A percentile compares a stretch with the other conserved stretches of the same genome.
Evolutionary conservation across 1,139 yeast genomes (phyloP).

Genomic region (Dujonia santamariae): DNA sequence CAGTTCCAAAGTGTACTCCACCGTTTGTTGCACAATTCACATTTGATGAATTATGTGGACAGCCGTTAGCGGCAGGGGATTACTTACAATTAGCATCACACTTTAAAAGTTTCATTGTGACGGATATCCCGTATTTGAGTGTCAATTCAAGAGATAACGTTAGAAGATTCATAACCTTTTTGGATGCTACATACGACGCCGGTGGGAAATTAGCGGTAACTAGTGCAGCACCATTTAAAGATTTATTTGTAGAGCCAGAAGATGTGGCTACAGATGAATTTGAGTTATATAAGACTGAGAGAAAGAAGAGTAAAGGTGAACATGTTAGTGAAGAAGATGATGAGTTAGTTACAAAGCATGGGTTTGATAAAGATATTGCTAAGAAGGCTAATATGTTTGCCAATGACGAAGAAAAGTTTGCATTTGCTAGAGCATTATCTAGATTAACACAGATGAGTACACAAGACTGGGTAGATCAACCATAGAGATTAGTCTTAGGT

Average conservation of each 20-base stretch:
- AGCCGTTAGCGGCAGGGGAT: conserved; percentile 93
- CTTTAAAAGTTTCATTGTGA: conserved; percentile 74
- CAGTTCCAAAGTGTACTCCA: conserved; percentile 73
- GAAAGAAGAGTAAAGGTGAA: conserved; percentile 30
- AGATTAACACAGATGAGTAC: conserved; percentile 93
- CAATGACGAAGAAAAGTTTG: conserved; percentile 91
- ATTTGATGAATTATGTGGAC: conserved; percentile 80
- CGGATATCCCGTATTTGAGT: conserved; percentile 87
- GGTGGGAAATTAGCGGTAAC: conserved; percentile 87
- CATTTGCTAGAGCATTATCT: conserved; percentile 91
- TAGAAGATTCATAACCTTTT: conserved; percentile 85
- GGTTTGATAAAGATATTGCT: conserved; percentile 72
- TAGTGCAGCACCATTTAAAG: conserved; percentile 79
- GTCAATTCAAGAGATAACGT: conserved; percentile 78
- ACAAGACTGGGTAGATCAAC: conserved; percentile 75
- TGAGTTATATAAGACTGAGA: conserved; percentile 35
- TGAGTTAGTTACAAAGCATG: conserved; percentile 65
- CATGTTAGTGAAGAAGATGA: conserved; percentile 41
- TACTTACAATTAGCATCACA: conserved; percentile 79
- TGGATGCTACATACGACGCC: conserved; percentile 93
- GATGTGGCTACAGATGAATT: conserved; percentile 55
- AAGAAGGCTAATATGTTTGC: conserved; percentile 77
- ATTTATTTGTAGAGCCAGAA: conserved; percentile 83
- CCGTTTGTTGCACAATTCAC: conserved; percentile 87
- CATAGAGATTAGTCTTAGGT: no score